Conservation (phyloP, 495 filamentous ascomycete species). For the Neurospora terricola region DNA sequence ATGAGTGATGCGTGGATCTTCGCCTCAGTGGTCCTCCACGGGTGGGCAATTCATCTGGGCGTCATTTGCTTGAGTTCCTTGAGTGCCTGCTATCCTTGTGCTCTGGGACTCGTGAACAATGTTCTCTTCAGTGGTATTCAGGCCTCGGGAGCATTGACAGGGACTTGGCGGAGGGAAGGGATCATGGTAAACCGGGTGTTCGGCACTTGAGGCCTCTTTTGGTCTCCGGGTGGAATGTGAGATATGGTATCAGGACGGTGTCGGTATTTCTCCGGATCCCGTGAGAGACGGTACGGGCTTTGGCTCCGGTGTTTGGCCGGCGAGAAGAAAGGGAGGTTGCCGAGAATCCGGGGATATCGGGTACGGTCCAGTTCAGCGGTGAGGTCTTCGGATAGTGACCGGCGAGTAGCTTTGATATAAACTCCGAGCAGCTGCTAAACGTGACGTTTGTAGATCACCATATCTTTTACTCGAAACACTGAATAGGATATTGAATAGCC, state of each 20-base stretch:
- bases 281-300: background rate
- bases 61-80: background rate
- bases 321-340: background rate
- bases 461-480: background rate
- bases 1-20: background rate
- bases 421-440: background rate
- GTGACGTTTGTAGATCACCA: background rate
- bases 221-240: background rate
- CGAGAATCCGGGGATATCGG: background rate
- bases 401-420: background rate
- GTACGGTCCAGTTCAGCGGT: background rate
- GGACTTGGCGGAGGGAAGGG: background rate
- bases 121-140: background rate
- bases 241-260: background rate
- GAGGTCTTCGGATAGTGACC: background rate
- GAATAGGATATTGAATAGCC: background rate
- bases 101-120: background rate
- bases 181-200: background rate
- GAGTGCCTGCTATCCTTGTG: background rate
- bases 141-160: background rate
- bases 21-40: background rate
- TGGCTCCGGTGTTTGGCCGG: background rate
- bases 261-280: background rate
- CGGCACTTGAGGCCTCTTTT: background rate
- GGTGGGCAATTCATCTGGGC: background rate